Conservation (phyloP, 768 basidiomycete genomes). For the Melanogaster broomeanus region DNA sequence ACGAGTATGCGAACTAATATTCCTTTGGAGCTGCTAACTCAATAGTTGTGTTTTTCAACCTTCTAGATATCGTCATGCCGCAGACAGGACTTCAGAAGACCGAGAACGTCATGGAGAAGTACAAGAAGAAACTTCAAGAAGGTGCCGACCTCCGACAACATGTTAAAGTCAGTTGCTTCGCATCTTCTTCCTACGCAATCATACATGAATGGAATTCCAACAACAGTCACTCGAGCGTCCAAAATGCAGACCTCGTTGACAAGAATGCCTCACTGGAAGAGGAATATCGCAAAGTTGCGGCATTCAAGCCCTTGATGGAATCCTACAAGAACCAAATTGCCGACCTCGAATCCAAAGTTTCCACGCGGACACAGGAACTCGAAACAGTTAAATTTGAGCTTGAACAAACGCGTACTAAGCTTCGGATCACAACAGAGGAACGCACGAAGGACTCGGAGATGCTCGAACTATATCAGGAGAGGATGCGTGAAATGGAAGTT, state of each 20-base stretch:
- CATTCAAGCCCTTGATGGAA: conserved; percentile 88
- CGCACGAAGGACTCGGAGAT: conserved; percentile 80
- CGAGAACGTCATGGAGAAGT: conserved; percentile 98
- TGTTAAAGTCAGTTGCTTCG: conserved; percentile 60
- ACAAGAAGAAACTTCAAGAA: conserved; percentile 98
- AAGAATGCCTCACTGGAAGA: conserved; percentile 91
- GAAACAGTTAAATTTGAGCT: conserved; percentile 75
- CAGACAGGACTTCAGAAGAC: conserved; percentile 91
- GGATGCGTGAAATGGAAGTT: conserved; percentile 87
- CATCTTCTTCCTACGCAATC: background rate
- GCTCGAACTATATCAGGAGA: conserved; percentile 87
- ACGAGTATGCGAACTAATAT: conserved; percentile 60
- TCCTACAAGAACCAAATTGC: conserved; percentile 87
- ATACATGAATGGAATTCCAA: conserved; percentile 1
- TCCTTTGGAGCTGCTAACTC: background rate
- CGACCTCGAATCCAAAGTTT: conserved; percentile 74
- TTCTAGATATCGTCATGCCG: conserved; percentile 83
- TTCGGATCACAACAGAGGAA: conserved; percentile 69
- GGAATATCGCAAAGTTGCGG: conserved; percentile 83
- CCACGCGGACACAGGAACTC: conserved; percentile 66
- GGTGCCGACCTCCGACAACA: conserved; percentile 86
- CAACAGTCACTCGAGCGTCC: conserved; percentile 83
- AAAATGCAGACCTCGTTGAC: conserved; percentile 91
- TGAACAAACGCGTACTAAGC: conserved; percentile 69
- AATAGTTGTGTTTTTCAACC: background rate